Evolutionary conservation across 2,329 filamentous ascomycete genomes (phyloP).

Genomic region (Ophiognomonia clavigignenti-juglandacearum): DNA sequence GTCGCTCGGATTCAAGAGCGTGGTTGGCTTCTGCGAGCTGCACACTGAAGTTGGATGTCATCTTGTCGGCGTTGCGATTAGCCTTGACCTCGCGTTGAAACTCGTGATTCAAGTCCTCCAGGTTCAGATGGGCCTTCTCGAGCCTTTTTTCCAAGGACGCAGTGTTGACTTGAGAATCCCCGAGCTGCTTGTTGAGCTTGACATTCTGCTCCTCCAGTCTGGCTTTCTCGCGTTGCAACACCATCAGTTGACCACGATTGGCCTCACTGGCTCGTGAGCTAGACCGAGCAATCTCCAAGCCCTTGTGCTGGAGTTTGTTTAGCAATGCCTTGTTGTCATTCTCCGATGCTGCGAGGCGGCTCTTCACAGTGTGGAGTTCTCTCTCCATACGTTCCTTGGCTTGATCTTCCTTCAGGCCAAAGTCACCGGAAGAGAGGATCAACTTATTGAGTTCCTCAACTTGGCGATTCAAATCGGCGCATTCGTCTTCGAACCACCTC

Average conservation of each 20-base stretch:
- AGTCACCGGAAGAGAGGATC: conserved; percentile 84
- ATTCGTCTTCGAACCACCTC: conserved; percentile 75
- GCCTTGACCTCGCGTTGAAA: conserved; percentile 84
- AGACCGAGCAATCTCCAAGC: conserved; percentile 88
- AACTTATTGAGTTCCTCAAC: conserved; percentile 83
- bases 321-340: conserved; percentile 94
- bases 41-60: conserved; percentile 70
- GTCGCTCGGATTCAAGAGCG: conserved; percentile 84
- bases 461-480: conserved; percentile 68
- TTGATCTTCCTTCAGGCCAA: conserved; percentile 85
- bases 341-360: conserved; percentile 83
- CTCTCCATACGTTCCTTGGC: conserved; percentile 90
- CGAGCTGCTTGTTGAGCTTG: conserved; percentile 77
- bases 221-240: conserved; percentile 76
- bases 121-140: conserved; percentile 80
- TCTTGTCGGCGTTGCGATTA: conserved; percentile 85
- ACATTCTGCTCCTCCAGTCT: conserved; percentile 78
- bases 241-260: conserved; percentile 69
- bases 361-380: conserved; percentile 86
- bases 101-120: conserved; percentile 93
- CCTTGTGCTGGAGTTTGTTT: conserved; percentile 97
- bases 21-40: conserved; percentile 87
- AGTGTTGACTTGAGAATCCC: conserved; percentile 77
- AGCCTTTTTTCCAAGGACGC: conserved; percentile 88
- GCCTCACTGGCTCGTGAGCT: conserved; percentile 81